phyloP scores from a whole-genome alignment of 192 early-diverging fungal genomes.

The Bifiguratus adelaidae region DNA sequence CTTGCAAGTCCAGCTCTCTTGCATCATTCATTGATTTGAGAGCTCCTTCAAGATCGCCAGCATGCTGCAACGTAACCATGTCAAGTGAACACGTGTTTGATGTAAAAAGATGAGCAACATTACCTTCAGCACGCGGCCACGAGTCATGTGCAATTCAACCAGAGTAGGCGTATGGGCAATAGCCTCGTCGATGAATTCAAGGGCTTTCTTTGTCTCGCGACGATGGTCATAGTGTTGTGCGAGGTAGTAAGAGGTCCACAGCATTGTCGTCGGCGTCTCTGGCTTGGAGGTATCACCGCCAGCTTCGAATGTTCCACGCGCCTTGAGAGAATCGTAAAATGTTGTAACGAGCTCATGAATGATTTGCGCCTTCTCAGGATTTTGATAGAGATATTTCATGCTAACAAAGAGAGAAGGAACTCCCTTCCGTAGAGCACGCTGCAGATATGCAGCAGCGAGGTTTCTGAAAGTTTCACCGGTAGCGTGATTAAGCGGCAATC shows the following conservation, averaged over 20 bases:
- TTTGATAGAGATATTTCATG: conserved; percentile 60
- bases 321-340: conserved; percentile 41
- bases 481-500: conserved; percentile 65
- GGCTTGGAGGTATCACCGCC: conserved; percentile 33
- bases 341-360: conserved; percentile 60
- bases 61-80: conserved; percentile 43
- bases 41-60: conserved; percentile 61
- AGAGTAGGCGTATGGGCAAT: conserved; percentile 81
- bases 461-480: conserved; percentile 52
- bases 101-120: not conserved
- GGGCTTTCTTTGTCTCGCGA: conserved; percentile 53
- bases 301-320: conserved; percentile 25
- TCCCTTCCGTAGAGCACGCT: conserved; percentile 74
- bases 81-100: conserved; percentile 1
- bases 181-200: conserved; percentile 71
- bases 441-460: conserved; percentile 55
- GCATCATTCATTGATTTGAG: conserved; percentile 75
- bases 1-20: conserved; percentile 83
- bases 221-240: conserved; percentile 83
- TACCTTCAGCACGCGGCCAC: conserved; percentile 89
- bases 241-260: conserved; percentile 90
- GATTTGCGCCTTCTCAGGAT: conserved; percentile 50
- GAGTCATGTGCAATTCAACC: conserved; percentile 86
- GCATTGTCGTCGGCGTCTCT: conserved; percentile 66
- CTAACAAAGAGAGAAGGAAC: conserved; percentile 89